Evolutionary conservation across 306 rosid species (phyloP), one percentile per base, ranked within the genome.

Genomic region (Dryas alaskensis): DNA sequence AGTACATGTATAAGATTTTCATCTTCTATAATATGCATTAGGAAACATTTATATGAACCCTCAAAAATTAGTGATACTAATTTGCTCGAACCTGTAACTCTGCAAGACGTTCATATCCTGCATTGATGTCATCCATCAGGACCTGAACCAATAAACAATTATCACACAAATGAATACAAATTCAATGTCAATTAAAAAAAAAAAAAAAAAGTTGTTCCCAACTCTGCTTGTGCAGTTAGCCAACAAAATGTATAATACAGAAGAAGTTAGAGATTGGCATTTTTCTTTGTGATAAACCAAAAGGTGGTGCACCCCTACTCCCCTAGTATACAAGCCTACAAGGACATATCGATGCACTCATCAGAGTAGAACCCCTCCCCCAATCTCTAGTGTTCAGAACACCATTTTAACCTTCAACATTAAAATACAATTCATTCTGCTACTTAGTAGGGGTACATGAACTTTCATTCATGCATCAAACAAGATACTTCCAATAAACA

Each of bases 41-140:
- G 2, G 3, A 31, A 31, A 31, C 37, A 31, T 31, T 31, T 22
- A 22, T 22, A 22, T 22, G 47, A 27, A 25, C 39, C 13, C 72
- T 69, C 44, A 69, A 39, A 69, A 14, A 12, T 31, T 31, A 25
- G 27, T 51, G 72, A 31, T 31, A 25, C 10, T 9, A 52, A 69
- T 51, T 54, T 60, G 73, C 49, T 73, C 75, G 68, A 57, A 90
- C 98, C 98, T 90, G 97, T 70, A 90, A 79, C 76, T 90, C 97
- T 31, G 95, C 91, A 59, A 90, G 97, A 75, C 98, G 95, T 81
- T 90, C 97, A 31, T 92, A 92, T 67, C 98, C 98, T n/a, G 96
- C 89, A 62, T 90, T 92, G 79, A 90, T 87, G 74, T 92, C 97
- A 85, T 90, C 98, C 98, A 90, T 92, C 78, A 92, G 79, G 73